Conservation (phyloP, 768 basidiomycete species). For the Rhizopogon roseolus region DNA sequence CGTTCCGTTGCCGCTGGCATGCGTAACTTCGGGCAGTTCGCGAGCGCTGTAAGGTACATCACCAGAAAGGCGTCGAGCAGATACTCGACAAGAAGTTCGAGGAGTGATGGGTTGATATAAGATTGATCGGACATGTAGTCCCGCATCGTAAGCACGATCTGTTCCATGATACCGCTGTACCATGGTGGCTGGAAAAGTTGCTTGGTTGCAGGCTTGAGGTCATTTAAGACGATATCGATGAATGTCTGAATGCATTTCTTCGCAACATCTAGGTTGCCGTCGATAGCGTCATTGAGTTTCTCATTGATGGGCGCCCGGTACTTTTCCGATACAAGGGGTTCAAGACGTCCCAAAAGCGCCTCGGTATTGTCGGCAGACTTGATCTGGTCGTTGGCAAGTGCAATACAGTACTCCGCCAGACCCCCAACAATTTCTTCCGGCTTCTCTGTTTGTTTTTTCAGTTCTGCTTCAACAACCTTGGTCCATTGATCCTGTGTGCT, state of each 20-base stretch:
- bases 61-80: slow-evolving; percentile 88
- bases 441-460: slow-evolving; percentile 83
- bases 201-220: slow-evolving; percentile 84
- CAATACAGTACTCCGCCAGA: slow-evolving; percentile 93
- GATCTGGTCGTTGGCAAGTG: slow-evolving; percentile 96
- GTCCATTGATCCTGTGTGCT: slow-evolving; percentile 85
- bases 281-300: slow-evolving; percentile 91
- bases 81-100: slow-evolving; percentile 91
- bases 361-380: slow-evolving; percentile 94
- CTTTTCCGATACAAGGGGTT: slow-evolving; percentile 90
- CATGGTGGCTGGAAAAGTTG: slow-evolving; percentile 77
- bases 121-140: slow-evolving; percentile 95
- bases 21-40: slow-evolving; percentile 76
- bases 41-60: slow-evolving; percentile 83
- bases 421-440: slow-evolving; percentile 86
- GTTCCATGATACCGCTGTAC: slow-evolving; percentile 87
- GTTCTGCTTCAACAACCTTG: slow-evolving; percentile 75
- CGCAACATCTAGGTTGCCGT: slow-evolving; percentile 96
- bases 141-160: slow-evolving; percentile 91
- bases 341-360: slow-evolving; percentile 76
- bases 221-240: slow-evolving; percentile 93
- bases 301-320: slow-evolving; percentile 81
- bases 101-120: slow-evolving; percentile 84
- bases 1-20: slow-evolving; percentile 83
- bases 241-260: slow-evolving; percentile 95